A percentile compares a stretch with the other conserved stretches of the same genome.
Evolutionary conservation across 352 stramenopile species (phyloP).

Genomic region (Hyaloperonospora brassicae): DNA sequence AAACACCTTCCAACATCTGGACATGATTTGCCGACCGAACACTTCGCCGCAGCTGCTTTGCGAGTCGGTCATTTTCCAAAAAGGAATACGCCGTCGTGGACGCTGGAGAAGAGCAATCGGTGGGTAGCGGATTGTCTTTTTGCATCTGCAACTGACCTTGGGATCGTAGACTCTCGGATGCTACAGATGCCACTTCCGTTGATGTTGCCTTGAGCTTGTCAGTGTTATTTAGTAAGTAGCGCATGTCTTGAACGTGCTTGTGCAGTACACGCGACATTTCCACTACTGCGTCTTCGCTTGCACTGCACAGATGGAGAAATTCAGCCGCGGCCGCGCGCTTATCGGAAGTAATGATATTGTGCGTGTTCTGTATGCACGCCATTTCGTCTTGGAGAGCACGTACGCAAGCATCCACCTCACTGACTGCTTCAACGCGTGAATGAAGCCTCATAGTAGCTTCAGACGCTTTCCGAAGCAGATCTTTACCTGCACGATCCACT

Average conservation of each 20-base stretch:
- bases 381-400: slow-evolving; percentile 22
- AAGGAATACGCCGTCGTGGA: slow-evolving; percentile 33
- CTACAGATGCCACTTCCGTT: slow-evolving; percentile 11
- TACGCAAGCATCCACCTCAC: slow-evolving; percentile 6
- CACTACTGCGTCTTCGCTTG: slow-evolving; percentile 16
- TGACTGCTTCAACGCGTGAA: slow-evolving; percentile 6
- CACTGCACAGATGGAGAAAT: slow-evolving; percentile 11
- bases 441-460: slow-evolving; percentile 11
- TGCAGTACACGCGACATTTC: slow-evolving; percentile 9
- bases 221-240: slow-evolving; percentile 31
- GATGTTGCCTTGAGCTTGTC: slow-evolving; percentile 34
- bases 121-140: slow-evolving; percentile 1
- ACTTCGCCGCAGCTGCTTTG: slow-evolving; percentile 63
- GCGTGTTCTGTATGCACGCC: slow-evolving; percentile 5
- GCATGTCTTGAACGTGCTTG: slow-evolving; percentile 19
- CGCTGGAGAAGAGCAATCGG: slow-evolving; percentile 1
- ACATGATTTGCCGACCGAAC: slow-evolving; percentile 51
- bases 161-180: neutral
- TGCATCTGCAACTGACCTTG: slow-evolving; percentile 9
- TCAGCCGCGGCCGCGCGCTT: slow-evolving; percentile 11
- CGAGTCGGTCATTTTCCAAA: slow-evolving; percentile 68
- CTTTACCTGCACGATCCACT: slow-evolving; percentile 35
- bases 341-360: slow-evolving; percentile 8
- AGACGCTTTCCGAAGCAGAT: slow-evolving; percentile 21
- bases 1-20: slow-evolving; percentile 34